Evolutionary conservation across 345 rosid species (phyloP).

Genomic region (Gossypium stocksii): DNA sequence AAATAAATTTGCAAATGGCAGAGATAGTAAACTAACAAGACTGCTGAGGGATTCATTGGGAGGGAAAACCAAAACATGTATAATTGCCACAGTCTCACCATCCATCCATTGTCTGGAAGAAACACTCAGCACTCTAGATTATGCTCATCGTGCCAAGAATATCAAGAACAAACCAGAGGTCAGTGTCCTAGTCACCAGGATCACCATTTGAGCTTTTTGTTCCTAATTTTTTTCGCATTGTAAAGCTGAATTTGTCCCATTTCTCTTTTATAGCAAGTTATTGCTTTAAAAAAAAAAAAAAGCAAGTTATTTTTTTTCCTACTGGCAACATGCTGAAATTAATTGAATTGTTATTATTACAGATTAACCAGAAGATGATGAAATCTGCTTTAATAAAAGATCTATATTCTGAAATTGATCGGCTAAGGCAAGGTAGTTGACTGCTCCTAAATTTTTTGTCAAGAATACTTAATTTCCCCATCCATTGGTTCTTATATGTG

Average conservation of each 20-base stretch:
- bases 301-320: background rate
- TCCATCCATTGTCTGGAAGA: constrained; percentile 92
- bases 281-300: no score
- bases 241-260: constrained; percentile 12
- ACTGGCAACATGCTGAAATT: constrained; percentile 15
- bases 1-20: constrained; percentile 33
- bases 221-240: constrained; percentile 5
- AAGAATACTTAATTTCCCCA: background rate
- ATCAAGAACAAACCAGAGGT: constrained; percentile 99
- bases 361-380: constrained; percentile 99
- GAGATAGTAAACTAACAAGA: constrained; percentile 97
- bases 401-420: constrained; percentile 88
- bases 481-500: constrained; percentile 9
- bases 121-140: constrained; percentile 94
- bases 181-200: constrained; percentile 12
- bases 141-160: constrained; percentile 97
- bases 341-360: constrained; percentile 22
- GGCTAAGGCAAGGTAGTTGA: constrained; percentile 81
- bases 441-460: constrained; percentile 12
- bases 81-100: constrained; percentile 95
- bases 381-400: constrained; percentile 96
- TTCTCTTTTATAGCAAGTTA: background rate
- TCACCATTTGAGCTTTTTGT: constrained; percentile 6
- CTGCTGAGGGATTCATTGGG: constrained; percentile 95
- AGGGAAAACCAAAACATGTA: constrained; percentile 97